Evolutionary conservation across 2,329 filamentous ascomycete species (phyloP), one percentile per base, ranked within the genome.

Genomic region (Apiospora koreana): DNA sequence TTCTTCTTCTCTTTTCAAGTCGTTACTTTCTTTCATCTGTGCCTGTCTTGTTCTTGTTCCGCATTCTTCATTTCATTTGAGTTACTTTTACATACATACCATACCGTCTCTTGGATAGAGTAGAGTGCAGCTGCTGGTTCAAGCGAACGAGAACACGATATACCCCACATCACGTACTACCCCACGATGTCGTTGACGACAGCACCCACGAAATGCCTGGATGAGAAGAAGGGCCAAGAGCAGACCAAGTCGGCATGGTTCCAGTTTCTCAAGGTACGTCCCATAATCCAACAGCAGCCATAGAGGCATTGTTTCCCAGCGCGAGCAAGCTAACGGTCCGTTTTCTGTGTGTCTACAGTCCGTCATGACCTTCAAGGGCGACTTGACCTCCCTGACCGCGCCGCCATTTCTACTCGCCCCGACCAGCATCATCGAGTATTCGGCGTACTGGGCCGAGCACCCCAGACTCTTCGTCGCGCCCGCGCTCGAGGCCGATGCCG

Each of bases 341-440:
- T 77, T 65, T 21, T 65, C n/a, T 10, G n/a, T 42, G 21, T 64
- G 28, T 1, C 45, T 21, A 66, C 73, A 89, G 87, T 94, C 92
- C 65, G 93, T 95, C 78, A 91, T 92, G 68, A 93, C 91, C 4
- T 95, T 95, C 85, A 93, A 92, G 78, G 93, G 93, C 76, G 93
- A 95, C 80, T 87, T 95, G 71, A 92, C 93, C 43, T 94, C 92
- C 72, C 84, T 95, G 77, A 95, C 93, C 45, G 93, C 93, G 48
- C 93, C 93, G 69, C 93, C 93, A 23, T 95, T 95, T 77, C 94
- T 95, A 75, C 89, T 95, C 69, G 94, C 92, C 50, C 89, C 90
- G 46, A 93, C 91, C 75, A 94, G 92, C 73, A 84, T 95, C 72
- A 92, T 92, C 75, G 93, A 95, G 80, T 95, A 93, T 84, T 93